These are phyloP conservation scores for Endoconidiophora laricicola DNA, from an alignment of 2,329 filamentous ascomycete genomes.

Conservation along the genomic window DNA sequence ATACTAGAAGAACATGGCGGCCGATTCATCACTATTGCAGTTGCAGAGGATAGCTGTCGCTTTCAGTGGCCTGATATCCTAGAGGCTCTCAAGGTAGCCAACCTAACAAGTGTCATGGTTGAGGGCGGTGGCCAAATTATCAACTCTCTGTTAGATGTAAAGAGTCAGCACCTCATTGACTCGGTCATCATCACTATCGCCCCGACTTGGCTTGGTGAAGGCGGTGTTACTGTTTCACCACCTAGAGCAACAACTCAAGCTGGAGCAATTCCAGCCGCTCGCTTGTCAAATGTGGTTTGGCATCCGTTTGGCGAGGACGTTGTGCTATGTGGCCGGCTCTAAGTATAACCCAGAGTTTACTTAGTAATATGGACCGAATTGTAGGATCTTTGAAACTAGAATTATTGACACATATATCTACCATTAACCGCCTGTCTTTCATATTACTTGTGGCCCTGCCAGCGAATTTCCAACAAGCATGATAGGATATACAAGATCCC, in stretches of 20 bases:
- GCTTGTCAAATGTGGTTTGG: constrained; percentile 54
- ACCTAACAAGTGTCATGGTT: constrained; percentile 69
- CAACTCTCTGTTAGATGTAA: constrained; percentile 55
- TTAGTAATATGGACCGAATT: neutral
- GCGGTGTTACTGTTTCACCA: constrained; percentile 66
- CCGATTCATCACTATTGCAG: constrained; percentile 29
- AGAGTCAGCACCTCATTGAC: constrained; percentile 46
- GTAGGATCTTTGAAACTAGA: neutral
- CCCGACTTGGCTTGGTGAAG: constrained; percentile 73
- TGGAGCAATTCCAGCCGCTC: constrained; percentile 41
- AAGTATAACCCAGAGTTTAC: neutral
- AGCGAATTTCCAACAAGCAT: constrained; percentile 16
- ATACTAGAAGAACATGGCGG: constrained; percentile 35
- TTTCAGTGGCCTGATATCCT: constrained; percentile 52
- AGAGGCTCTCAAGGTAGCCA: constrained; percentile 35
- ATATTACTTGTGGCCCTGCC: neutral
- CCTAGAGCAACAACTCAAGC: constrained; percentile 34
- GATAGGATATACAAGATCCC: constrained; percentile 26
- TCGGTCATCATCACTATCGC: constrained; percentile 79
- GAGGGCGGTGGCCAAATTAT: constrained; percentile 76
- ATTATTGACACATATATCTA: neutral
- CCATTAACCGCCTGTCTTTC: constrained; percentile 21
- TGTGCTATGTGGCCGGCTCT: constrained; percentile 56
- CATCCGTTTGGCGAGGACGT: constrained; percentile 66
- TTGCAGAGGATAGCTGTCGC: constrained; percentile 20